Percentiles rank a stretch among this genome's conserved stretches.
These are phyloP conservation scores for Chaetomiaceae sp. DNA, from an alignment of 2,329 filamentous ascomycete genomes.

Conservation along the genomic window DNA sequence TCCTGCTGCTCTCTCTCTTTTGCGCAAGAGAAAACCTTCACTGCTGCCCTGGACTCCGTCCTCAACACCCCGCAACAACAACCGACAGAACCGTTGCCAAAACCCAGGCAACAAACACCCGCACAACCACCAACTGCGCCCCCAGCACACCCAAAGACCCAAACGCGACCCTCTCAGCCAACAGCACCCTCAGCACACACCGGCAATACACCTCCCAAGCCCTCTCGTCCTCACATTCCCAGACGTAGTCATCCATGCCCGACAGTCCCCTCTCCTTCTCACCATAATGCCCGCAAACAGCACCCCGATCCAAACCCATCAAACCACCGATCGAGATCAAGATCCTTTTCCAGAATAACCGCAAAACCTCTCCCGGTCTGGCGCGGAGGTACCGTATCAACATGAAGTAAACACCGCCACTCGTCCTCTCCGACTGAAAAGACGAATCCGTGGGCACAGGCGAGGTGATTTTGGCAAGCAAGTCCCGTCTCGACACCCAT, in stretches of 20 bases:
- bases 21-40: no score
- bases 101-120: slow-evolving; percentile 33
- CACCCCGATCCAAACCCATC: no score
- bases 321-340: no score
- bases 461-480: slow-evolving; percentile 43
- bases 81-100: slow-evolving; percentile 18
- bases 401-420: slow-evolving; percentile 34
- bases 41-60: no score
- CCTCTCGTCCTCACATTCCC: slow-evolving; percentile 31
- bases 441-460: no score
- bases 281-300: not conserved
- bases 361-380: no score
- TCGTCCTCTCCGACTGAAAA: slow-evolving; percentile 29
- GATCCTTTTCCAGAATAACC: no score
- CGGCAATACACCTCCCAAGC: slow-evolving; percentile 35
- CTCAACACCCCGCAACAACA: not conserved
- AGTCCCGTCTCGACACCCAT: slow-evolving; percentile 50
- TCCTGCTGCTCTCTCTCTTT: not conserved
- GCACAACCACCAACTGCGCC: slow-evolving; percentile 32
- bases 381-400: slow-evolving; percentile 41
- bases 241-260: slow-evolving; percentile 48
- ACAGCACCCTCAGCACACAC: slow-evolving; percentile 39
- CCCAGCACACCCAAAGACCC: slow-evolving; percentile 35
- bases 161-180: slow-evolving; percentile 40
- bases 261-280: slow-evolving; percentile 31